Percentiles rank a stretch among this genome's conserved stretches.
Conservation (phyloP, 768 basidiomycete species). For the Coprinellus micaceus region DNA sequence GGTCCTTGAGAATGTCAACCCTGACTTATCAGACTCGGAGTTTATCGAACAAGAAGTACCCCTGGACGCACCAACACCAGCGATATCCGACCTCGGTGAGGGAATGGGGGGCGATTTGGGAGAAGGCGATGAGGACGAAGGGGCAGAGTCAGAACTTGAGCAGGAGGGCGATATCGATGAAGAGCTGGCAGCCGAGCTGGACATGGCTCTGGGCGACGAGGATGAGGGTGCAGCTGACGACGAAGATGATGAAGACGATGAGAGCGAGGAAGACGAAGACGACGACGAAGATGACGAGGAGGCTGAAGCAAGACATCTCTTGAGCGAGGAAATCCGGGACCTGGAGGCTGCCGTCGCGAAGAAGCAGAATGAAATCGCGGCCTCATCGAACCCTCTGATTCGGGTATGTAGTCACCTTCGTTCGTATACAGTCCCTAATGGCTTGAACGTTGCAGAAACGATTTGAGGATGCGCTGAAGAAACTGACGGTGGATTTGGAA, state of each 20-base stretch:
- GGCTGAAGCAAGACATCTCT: constrained; percentile 68
- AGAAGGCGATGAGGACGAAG: constrained; percentile 54
- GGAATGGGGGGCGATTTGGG: constrained; percentile 56
- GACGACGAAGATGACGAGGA: constrained; percentile 85
- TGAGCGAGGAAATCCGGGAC: constrained; percentile 88
- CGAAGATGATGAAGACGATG: constrained; percentile 64
- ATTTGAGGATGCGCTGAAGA: constrained; percentile 89
- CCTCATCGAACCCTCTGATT: constrained; percentile 83
- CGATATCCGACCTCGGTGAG: constrained; percentile 64
- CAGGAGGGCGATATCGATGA: constrained; percentile 82
- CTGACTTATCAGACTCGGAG: constrained; percentile 86
- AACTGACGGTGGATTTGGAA: constrained; percentile 81
- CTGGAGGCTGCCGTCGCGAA: constrained; percentile 83
- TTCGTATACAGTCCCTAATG: background rate
- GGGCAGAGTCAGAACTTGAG: constrained; percentile 59
- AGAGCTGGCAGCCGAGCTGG: constrained; percentile 84
- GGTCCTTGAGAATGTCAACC: constrained; percentile 86
- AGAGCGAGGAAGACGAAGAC: constrained; percentile 69
- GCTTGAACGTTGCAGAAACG: too few relatives aligned
- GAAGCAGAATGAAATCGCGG: constrained; percentile 79
- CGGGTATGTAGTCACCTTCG: constrained; percentile 42
- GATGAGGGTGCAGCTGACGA: constrained; percentile 65
- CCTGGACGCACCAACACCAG: constrained; percentile 70
- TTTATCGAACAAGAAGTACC: constrained; percentile 69
- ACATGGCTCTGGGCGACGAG: constrained; percentile 73